Base-by-base conservation (phyloP, 805 yeast species). In the Barnettozyma wickerhamii region DNA sequence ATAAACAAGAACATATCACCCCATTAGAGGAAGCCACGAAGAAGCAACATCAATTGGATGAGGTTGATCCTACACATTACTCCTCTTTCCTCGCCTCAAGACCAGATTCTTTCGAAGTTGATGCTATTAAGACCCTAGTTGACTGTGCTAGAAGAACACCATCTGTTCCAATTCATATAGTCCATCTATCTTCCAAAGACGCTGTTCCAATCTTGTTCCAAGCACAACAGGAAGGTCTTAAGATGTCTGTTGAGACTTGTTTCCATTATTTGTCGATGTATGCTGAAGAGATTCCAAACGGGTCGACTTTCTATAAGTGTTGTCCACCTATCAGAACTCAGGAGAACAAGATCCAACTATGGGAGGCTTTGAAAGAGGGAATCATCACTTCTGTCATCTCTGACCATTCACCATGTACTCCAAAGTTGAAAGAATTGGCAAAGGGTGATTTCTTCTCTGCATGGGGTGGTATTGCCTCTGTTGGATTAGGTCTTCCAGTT, bases 391-490 rank as follows among this genome's bases (percentile, higher is more conserved):
- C 96, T 4, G 95, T 90, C 5, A 97, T 91, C 6, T 84, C 95
- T 10, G 98, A 90, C 61, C 98, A 90, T 63, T 86, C 96, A 4
- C 98, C 97, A 3, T 90, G 98, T 64, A 87, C 96, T 0, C 95
- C 97, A 0, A 87, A 87, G 45, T 69, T 90, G 55, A 90, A 90
- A 62, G 84, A 86, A 18, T 68, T 88, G 38, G 82, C 78, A 10
- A 71, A 77, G 45, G 96, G 96, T 30, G 95, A 90, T 58, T 90
- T 90, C 59, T 78, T 90, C 52, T 75, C 81, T 27, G 95, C 97
- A 3, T 90, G 98, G 98, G 98, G 97, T 27, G 98, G 98, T 9
- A 88, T 90, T 30, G 74, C 95, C 2, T 85, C 95, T 1, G 95
- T 90, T 24, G 98, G 98, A 0, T 75, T 91, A 30, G 97, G 97